Conservation (phyloP, 2,329 filamentous ascomycete species). For the Iodosphaeria phyllophila region DNA sequence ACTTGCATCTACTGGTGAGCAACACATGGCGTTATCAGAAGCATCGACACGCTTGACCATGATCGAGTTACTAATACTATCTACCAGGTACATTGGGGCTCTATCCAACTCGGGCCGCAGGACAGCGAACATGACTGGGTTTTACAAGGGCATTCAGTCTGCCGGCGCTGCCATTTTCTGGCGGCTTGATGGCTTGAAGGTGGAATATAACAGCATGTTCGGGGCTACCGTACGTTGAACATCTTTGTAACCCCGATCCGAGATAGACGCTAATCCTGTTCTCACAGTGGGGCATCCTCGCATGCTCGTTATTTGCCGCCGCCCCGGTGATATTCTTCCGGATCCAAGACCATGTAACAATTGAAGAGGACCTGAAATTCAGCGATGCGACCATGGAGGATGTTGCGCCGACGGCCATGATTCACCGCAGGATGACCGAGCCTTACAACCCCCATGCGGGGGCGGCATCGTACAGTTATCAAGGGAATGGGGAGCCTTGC, state of each 20-base stretch:
- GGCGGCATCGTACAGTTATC: too few species aligned
- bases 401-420: conserved; percentile 23
- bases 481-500: too few species aligned
- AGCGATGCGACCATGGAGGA: conserved; percentile 68
- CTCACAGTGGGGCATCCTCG: conserved; percentile 55
- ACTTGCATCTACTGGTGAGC: conserved; percentile 83
- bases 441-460: too few species aligned
- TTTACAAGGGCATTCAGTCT: conserved; percentile 79
- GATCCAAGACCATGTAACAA: conserved; percentile 61
- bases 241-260: too few species aligned
- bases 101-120: conserved; percentile 86
- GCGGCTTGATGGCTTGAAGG: conserved; percentile 44
- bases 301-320: conserved; percentile 56
- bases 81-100: conserved; percentile 69
- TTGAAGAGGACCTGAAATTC: conserved; percentile 71
- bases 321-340: conserved; percentile 61
- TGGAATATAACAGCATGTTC: conserved; percentile 55
- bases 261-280: background rate
- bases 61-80: too few species aligned
- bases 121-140: conserved; percentile 78
- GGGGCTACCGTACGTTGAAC: conserved; percentile 26
- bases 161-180: conserved; percentile 63
- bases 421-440: conserved; percentile 13
- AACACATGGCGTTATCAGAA: too few species aligned
- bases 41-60: too few species aligned